Conservation (phyloP, 2,329 filamentous ascomycete species). For the Arthrocladium fulminans region DNA sequence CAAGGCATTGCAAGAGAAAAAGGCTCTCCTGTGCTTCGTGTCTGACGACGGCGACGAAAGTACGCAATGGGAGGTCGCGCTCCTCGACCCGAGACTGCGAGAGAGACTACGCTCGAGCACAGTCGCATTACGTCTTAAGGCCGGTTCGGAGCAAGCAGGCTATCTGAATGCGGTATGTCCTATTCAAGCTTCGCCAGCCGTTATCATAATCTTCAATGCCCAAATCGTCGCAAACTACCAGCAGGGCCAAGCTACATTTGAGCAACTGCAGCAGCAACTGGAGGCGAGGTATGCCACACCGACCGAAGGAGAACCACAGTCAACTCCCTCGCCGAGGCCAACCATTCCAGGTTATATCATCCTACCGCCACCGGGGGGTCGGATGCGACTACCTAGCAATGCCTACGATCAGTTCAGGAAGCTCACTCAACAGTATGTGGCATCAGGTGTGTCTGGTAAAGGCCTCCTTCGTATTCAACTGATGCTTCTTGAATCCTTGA, state of each 20-base stretch:
- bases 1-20: conserved; percentile 39
- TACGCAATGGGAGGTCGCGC: conserved; percentile 1
- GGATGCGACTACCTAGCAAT: conserved; percentile 21
- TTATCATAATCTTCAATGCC: conserved; percentile 73
- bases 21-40: conserved; percentile 33
- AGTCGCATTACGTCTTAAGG: conserved; percentile 59
- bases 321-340: neutral
- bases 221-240: conserved; percentile 68
- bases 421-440: conserved; percentile 17
- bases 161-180: conserved; percentile 78
- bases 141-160: conserved; percentile 69
- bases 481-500: neutral
- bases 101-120: conserved; percentile 42
- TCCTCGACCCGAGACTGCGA: neutral
- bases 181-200: conserved; percentile 64
- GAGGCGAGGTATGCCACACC: neutral
- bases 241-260: conserved; percentile 30
- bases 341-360: conserved; percentile 11
- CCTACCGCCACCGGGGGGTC: conserved; percentile 16
- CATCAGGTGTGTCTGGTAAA: conserved; percentile 9
- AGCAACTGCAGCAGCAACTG: conserved; percentile 2
- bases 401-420: conserved; percentile 21
- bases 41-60: conserved; percentile 37
- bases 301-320: neutral
- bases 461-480: conserved; percentile 3